These are phyloP conservation scores for Cyphellophora attinorum DNA, from an alignment of 2,329 filamentous ascomycete species.

Conservation along the genomic window DNA sequence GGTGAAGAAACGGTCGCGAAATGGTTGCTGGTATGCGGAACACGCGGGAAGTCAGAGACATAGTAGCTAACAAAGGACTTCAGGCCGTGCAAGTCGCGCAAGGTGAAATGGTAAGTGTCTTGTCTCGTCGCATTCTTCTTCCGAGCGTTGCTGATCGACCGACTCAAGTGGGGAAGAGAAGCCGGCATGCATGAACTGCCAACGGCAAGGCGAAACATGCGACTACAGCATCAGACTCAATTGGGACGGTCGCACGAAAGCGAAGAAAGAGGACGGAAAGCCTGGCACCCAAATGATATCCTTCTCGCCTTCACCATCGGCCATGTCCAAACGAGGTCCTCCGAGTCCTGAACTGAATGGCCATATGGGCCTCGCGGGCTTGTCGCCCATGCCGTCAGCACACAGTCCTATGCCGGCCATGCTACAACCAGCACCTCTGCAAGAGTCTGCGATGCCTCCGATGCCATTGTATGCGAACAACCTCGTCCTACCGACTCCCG, in stretches of 20 bases:
- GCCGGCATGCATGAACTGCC: constrained; percentile 63
- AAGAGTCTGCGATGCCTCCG: constrained; percentile 6
- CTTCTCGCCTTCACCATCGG: constrained; percentile 12
- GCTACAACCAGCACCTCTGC: neutral
- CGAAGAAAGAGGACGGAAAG: constrained; percentile 33
- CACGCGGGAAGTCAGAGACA: neutral
- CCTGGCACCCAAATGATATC: constrained; percentile 26
- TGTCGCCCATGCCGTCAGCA: neutral
- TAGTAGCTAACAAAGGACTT: constrained; percentile 7
- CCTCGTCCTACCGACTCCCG: constrained; percentile 1
- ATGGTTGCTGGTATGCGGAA: constrained; percentile 52
- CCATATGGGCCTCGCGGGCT: neutral
- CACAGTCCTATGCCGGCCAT: neutral
- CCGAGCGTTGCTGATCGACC: neutral
- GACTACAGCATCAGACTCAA: constrained; percentile 75
- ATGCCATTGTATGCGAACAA: constrained; percentile 5
- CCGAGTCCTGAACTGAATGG: neutral
- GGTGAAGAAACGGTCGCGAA: constrained; percentile 57
- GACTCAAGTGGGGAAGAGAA: constrained; percentile 57
- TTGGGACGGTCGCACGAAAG: constrained; percentile 64
- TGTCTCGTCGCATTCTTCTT: neutral
- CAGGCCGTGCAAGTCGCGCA: constrained; percentile 71
- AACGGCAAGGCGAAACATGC: constrained; percentile 61
- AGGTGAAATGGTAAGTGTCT: constrained; percentile 58
- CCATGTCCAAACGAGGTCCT: neutral